Evolutionary conservation across 805 yeast species (phyloP).

Genomic region (Candida lessepsii): DNA sequence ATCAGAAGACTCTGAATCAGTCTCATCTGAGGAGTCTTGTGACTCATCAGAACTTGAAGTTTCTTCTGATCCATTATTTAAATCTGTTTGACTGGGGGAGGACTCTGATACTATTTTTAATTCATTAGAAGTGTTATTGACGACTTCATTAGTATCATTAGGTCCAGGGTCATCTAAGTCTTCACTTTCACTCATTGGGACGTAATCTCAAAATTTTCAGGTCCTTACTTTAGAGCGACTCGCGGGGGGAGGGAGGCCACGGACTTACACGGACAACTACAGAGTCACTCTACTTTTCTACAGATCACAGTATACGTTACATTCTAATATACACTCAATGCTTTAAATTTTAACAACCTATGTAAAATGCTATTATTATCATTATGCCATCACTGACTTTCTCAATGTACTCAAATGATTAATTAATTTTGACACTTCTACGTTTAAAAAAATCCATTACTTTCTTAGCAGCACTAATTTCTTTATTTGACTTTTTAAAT

Average conservation of each 20-base stretch:
- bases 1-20: slow-evolving; percentile 10
- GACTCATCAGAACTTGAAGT: slow-evolving; percentile 8
- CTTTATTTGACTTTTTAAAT: slow-evolving; percentile 35
- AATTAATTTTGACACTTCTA: slow-evolving; percentile 41
- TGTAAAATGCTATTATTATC: not conserved
- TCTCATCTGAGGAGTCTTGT: not conserved
- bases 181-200: slow-evolving; percentile 5
- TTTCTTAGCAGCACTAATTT: slow-evolving; percentile 72
- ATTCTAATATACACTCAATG: slow-evolving; percentile 6
- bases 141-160: not conserved
- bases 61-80: slow-evolving; percentile 2
- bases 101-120: too few species aligned
- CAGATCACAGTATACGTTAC: not conserved
- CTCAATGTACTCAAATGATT: slow-evolving; percentile 6
- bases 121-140: not conserved
- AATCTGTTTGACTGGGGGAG: too few species aligned
- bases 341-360: not conserved
- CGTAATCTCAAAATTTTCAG: not conserved
- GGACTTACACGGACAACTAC: too few species aligned
- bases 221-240: not conserved
- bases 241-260: too few species aligned
- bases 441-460: slow-evolving; percentile 79
- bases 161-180: slow-evolving; percentile 5
- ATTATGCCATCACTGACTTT: slow-evolving; percentile 5
- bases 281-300: too few species aligned